Percentiles rank a stretch among this genome's conserved stretches.
phyloP scores from a whole-genome alignment of 345 rosid genomes.

The Kernera saxatilis region DNA sequence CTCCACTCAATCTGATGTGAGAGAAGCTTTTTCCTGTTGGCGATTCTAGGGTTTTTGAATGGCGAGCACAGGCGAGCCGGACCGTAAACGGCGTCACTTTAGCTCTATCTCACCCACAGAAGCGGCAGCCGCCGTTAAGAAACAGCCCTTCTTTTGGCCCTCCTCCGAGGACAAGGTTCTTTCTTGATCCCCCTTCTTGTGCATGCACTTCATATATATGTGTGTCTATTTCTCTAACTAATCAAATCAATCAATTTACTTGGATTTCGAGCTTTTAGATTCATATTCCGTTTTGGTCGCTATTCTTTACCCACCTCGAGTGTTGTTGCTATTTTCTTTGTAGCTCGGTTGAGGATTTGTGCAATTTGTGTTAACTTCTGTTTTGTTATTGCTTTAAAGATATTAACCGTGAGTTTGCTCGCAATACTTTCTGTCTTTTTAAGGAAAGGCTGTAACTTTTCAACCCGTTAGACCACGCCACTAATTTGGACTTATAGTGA shows the following conservation, averaged over 20 bases:
- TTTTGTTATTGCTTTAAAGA: neutral
- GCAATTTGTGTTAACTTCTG: neutral
- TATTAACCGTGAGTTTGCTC: neutral
- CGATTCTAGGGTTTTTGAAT: slow-evolving; percentile 47
- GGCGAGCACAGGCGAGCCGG: slow-evolving; percentile 95
- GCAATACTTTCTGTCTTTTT: neutral
- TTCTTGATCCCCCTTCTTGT: slow-evolving; percentile 5
- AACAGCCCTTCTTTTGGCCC: slow-evolving; percentile 59
- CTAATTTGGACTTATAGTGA: neutral
- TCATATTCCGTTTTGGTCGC: neutral
- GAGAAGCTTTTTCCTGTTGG: slow-evolving; percentile 10
- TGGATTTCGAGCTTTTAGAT: neutral
- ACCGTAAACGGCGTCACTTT: slow-evolving; percentile 79
- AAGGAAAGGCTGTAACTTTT: neutral
- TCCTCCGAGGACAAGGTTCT: slow-evolving; percentile 70
- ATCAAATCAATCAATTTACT: neutral
- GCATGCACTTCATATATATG: neutral
- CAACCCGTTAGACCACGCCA: neutral
- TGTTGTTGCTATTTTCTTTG: neutral
- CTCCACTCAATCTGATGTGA: slow-evolving; percentile 25
- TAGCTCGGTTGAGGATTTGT: neutral
- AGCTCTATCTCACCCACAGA: slow-evolving; percentile 71
- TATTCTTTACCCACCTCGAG: neutral
- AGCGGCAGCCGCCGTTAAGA: slow-evolving; percentile 55
- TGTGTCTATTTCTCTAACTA: neutral